phyloP scores from a whole-genome alignment of 495 filamentous ascomycete genomes.

The Penicillium desertorum region DNA sequence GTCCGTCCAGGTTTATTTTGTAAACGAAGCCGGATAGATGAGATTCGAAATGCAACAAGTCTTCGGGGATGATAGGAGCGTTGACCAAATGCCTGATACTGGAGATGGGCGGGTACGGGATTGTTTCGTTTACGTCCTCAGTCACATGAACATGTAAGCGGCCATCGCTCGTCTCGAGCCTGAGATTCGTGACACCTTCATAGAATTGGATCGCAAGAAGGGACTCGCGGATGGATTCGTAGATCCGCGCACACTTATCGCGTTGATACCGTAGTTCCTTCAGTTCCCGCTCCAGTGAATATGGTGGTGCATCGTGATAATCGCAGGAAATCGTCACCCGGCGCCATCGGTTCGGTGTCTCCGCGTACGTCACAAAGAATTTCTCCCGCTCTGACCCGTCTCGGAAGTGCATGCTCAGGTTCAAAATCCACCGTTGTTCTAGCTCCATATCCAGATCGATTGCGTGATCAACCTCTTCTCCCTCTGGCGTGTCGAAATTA shows the following conservation, averaged over 20 bases:
- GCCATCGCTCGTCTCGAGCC: constrained; percentile 85
- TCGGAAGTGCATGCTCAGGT: constrained; percentile 97
- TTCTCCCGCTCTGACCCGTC: constrained; percentile 94
- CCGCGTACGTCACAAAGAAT: constrained; percentile 95
- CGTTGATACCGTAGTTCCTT: constrained; percentile 77
- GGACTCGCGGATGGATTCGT: constrained; percentile 92
- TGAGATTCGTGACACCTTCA: constrained; percentile 92
- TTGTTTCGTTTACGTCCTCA: constrained; percentile 96
- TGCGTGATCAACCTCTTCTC: constrained; percentile 34
- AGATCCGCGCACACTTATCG: constrained; percentile 93
- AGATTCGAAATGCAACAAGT: constrained; percentile 76
- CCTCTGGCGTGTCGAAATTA: not conserved
- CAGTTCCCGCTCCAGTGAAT: constrained; percentile 84
- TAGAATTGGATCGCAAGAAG: constrained; percentile 92
- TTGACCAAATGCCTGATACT: constrained; percentile 75
- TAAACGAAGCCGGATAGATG: constrained; percentile 98
- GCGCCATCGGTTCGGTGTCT: constrained; percentile 74
- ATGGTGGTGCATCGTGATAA: constrained; percentile 76
- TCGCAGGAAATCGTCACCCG: constrained; percentile 92
- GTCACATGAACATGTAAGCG: constrained; percentile 95
- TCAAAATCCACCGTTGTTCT: constrained; percentile 90
- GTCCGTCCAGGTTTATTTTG: constrained; percentile 71
- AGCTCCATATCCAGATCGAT: constrained; percentile 68
- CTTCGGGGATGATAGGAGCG: constrained; percentile 62
- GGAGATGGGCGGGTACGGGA: constrained; percentile 75